Conservation (phyloP, 2,329 filamentous ascomycete species). For the Apiospora aurea region DNA sequence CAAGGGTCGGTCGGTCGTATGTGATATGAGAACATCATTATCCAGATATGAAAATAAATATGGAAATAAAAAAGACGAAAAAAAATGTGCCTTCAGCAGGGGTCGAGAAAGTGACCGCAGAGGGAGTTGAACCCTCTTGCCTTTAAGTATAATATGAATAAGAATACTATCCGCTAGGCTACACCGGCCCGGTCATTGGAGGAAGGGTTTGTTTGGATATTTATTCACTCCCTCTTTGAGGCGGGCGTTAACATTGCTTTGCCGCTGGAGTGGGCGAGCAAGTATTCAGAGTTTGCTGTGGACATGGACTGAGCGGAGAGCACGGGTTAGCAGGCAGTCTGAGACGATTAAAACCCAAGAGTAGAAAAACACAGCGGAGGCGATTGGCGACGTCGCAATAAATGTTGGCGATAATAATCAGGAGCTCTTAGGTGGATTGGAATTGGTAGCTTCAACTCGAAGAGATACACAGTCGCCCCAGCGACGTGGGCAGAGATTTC, state of each 20-base stretch:
- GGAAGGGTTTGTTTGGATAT: not conserved
- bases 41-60: too few relatives aligned
- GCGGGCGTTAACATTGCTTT: not conserved
- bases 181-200: not conserved
- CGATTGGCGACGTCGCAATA: not conserved
- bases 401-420: not conserved
- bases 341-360: not conserved
- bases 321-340: not conserved
- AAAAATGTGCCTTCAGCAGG: not conserved
- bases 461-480: not conserved
- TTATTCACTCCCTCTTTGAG: not conserved
- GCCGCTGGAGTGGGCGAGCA: not conserved
- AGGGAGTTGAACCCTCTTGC: constrained; percentile 14
- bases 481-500: not conserved
- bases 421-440: not conserved
- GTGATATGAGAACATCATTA: too few relatives aligned
- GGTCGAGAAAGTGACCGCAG: not conserved
- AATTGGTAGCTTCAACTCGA: not conserved
- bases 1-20: too few relatives aligned
- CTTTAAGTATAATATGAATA: constrained; percentile 1
- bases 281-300: not conserved
- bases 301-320: not conserved
- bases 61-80: too few relatives aligned
- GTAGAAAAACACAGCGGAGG: not conserved
- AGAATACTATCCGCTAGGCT: constrained; percentile 10